These are phyloP conservation scores for Hygrocybe punicea DNA, from an alignment of 768 basidiomycete genomes.

Conservation along the genomic window DNA sequence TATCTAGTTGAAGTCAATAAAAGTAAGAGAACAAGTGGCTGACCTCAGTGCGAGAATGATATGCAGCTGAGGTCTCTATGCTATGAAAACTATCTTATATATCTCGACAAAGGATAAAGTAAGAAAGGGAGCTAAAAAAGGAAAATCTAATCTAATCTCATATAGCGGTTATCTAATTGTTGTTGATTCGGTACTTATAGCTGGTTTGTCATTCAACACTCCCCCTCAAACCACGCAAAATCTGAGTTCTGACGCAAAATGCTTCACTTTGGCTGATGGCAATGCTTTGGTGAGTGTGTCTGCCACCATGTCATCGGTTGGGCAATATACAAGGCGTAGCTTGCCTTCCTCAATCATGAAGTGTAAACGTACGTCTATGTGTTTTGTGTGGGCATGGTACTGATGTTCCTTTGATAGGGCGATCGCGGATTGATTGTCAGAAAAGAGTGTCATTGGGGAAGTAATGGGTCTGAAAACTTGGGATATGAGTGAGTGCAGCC, in stretches of 20 bases:
- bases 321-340: constrained; percentile 9
- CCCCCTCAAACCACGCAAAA: constrained; percentile 7
- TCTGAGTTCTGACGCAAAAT: constrained; percentile 3
- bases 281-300: constrained; percentile 28
- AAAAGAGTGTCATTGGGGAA: constrained; percentile 11
- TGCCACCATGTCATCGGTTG: constrained; percentile 27
- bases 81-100: too few species aligned
- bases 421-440: constrained; percentile 24
- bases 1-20: too few species aligned
- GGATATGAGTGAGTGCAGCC: constrained; percentile 24
- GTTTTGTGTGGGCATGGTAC: constrained; percentile 31
- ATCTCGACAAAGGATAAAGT: too few species aligned
- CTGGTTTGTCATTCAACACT: neutral
- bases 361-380: constrained; percentile 36
- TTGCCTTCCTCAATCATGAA: constrained; percentile 18
- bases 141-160: too few species aligned
- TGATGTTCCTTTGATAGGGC: constrained; percentile 24
- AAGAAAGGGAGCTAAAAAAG: too few species aligned
- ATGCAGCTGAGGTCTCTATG: too few species aligned
- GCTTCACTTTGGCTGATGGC: constrained; percentile 6
- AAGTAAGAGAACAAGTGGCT: too few species aligned
- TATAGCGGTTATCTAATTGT: too few species aligned
- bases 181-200: too few species aligned
- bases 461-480: constrained; percentile 13
- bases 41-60: too few species aligned